phyloP scores from a whole-genome alignment of 2,329 filamentous ascomycete genomes.

The Fusarium verrucosum region DNA sequence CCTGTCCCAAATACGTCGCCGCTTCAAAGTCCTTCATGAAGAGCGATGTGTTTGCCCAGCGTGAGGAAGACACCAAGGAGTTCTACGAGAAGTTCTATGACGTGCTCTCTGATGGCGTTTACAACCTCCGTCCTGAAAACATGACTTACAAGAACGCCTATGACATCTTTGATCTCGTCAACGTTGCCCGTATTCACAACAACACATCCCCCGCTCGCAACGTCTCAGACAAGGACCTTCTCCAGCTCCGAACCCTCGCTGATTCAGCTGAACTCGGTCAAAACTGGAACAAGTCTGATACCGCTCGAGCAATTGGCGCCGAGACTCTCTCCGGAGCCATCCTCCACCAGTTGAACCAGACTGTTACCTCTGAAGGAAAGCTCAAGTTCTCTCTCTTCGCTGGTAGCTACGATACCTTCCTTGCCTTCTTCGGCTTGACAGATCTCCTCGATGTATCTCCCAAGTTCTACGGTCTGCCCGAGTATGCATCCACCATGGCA shows the following conservation, averaged over 20 bases:
- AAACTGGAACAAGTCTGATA: slow-evolving; percentile 47
- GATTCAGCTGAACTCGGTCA: slow-evolving; percentile 47
- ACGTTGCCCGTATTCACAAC: slow-evolving; percentile 50
- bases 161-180: slow-evolving; percentile 50
- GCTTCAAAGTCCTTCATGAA: slow-evolving; percentile 44
- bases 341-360: slow-evolving; percentile 47
- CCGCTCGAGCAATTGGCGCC: slow-evolving; percentile 45
- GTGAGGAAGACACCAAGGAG: slow-evolving; percentile 41
- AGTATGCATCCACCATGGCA: slow-evolving; percentile 50
- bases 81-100: slow-evolving; percentile 48
- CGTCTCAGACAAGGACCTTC: slow-evolving; percentile 47
- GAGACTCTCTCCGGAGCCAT: slow-evolving; percentile 47
- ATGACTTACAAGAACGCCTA: slow-evolving; percentile 50
- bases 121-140: slow-evolving; percentile 45
- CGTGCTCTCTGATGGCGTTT: slow-evolving; percentile 44
- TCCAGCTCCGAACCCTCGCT: slow-evolving; percentile 48
- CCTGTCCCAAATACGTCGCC: slow-evolving; percentile 44
- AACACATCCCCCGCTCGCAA: slow-evolving; percentile 44
- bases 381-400: slow-evolving; percentile 50
- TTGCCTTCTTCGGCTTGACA: slow-evolving; percentile 49
- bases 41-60: slow-evolving; percentile 43
- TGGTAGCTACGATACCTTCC: slow-evolving; percentile 50
- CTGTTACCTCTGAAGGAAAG: slow-evolving; percentile 43
- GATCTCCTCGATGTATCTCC: slow-evolving; percentile 42
- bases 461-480: slow-evolving; percentile 48